phyloP scores from a whole-genome alignment of 495 filamentous ascomycete species.

The Tuber brumale region DNA sequence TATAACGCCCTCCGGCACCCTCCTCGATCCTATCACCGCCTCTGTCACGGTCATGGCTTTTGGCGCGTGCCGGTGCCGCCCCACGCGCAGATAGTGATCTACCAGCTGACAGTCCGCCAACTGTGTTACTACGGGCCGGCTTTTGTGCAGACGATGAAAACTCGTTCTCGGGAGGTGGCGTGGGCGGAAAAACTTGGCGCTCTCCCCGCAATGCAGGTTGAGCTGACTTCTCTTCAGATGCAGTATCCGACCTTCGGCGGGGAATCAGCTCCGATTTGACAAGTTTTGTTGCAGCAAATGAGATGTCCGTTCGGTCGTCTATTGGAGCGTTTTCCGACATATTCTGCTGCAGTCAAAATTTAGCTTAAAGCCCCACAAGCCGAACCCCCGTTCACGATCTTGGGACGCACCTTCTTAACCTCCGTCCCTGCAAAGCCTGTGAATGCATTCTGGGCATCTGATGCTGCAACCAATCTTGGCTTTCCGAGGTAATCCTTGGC shows the following conservation, averaged over 20 bases:
- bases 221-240: conserved; percentile 13
- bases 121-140: conserved; percentile 38
- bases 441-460: conserved; percentile 67
- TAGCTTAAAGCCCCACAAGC: conserved; percentile 7
- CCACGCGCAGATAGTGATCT: conserved; percentile 32
- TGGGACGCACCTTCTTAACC: conserved; percentile 54
- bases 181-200: conserved; percentile 89
- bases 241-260: conserved; percentile 37
- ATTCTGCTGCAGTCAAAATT: conserved; percentile 29
- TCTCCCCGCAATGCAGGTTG: conserved; percentile 41
- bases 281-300: conserved; percentile 82
- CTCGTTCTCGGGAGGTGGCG: conserved; percentile 85
- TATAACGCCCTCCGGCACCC: conserved; percentile 18
- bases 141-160: conserved; percentile 30
- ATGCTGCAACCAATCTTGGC: conserved; percentile 85
- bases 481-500: conserved; percentile 96
- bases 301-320: conserved; percentile 80
- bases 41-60: conserved; percentile 36
- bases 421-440: conserved; percentile 71
- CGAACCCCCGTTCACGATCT: neutral
- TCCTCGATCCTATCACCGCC: conserved; percentile 29
- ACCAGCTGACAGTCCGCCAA: conserved; percentile 44
- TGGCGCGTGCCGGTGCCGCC: conserved; percentile 16
- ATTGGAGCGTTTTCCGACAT: conserved; percentile 42
- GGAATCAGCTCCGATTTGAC: conserved; percentile 75